Base-by-base conservation (phyloP, 306 rosid genomes). In the Lupinus albus region DNA sequence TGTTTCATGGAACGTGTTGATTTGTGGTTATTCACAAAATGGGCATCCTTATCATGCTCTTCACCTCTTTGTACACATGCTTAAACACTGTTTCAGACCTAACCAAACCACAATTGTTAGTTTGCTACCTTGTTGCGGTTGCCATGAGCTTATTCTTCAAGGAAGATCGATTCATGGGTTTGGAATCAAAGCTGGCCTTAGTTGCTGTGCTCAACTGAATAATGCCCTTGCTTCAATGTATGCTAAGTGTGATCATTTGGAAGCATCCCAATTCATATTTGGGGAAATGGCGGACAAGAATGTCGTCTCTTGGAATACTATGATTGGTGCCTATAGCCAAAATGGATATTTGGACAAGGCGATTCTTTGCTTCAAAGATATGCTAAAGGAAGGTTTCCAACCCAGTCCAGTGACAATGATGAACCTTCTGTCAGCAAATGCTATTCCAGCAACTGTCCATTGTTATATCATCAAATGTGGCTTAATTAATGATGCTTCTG, bases 251-350 rank as follows among this genome's bases (percentile, higher is more conserved):
- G 83, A 66, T 33, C 82, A 84, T 74, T 74, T 88, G 83, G 81
- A 68, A 70, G 82, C 85, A 2, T 83, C 91, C 0, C 82, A 74
- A 50, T 47, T 68, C 68, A 78, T 84, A 71, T 91, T 91, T 72
- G 71, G 64, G 21, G 91, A 88, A 76, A 84, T 80, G 66, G 76
- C 0, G 14, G 83, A 80, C 42, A 88, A 76, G 68, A 76, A 80
- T 68, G 84, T 86, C 44, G 88, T 86, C 62, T 84, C 95, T 52
- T 88, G 91, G 97, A 91, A 91, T 73, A 81, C 93, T 61, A 88
- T 91, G 92, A 84, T 91, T 66, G 88, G 88, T 67, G 95, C 84
- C 2, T 84, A 78, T 55, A 83, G 91, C 14, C 85, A 76, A 75
- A 86, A 83, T 74, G 87, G 91, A 35, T 72, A 76, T 76, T 74